Evolutionary conservation across 1,284 basidiomycete species (phyloP).

Genomic region (Marasmius tenuissimus): DNA sequence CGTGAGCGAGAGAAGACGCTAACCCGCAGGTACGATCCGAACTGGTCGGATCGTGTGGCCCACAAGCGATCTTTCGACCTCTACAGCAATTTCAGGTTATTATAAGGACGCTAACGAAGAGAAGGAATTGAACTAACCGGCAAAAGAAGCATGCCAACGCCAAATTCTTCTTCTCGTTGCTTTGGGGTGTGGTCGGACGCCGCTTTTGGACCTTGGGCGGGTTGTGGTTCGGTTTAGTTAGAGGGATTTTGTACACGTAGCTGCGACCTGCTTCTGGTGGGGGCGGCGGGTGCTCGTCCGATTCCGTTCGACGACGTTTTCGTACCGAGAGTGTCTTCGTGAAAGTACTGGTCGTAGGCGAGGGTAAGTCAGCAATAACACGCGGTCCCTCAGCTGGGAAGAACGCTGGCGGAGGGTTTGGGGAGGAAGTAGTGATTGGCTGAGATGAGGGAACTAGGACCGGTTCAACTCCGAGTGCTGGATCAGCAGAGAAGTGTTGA

Average conservation of each 20-base stretch:
- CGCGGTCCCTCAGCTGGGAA: neutral
- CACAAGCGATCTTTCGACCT: conserved; percentile 29
- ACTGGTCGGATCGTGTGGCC: conserved; percentile 20
- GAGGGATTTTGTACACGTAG: conserved; percentile 14
- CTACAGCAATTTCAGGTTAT: conserved; percentile 3
- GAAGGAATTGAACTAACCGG: conserved; percentile 15
- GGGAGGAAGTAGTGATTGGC: neutral
- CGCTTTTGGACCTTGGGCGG: conserved; percentile 9
- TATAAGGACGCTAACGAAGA: neutral
- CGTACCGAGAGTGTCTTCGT: neutral
- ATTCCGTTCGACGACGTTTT: conserved; percentile 7
- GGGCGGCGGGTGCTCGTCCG: conserved; percentile 1
- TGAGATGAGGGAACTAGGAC: neutral
- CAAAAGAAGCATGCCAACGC: conserved; percentile 30
- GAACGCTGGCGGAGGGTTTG: neutral
- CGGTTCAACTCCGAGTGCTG: neutral
- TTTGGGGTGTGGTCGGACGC: conserved; percentile 12
- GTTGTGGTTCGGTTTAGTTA: conserved; percentile 7
- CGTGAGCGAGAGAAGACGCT: conserved; percentile 8
- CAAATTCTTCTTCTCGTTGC: conserved; percentile 23
- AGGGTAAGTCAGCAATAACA: neutral
- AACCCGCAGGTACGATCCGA: conserved; percentile 28
- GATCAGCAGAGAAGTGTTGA: conserved; percentile 3
- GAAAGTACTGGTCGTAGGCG: neutral
- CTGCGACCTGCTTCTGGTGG: conserved; percentile 3